A percentile compares a stretch with the other conserved stretches of the same genome.
phyloP scores from a whole-genome alignment of 2,329 filamentous ascomycete species.

The Atkinsonella hypoxylon region DNA sequence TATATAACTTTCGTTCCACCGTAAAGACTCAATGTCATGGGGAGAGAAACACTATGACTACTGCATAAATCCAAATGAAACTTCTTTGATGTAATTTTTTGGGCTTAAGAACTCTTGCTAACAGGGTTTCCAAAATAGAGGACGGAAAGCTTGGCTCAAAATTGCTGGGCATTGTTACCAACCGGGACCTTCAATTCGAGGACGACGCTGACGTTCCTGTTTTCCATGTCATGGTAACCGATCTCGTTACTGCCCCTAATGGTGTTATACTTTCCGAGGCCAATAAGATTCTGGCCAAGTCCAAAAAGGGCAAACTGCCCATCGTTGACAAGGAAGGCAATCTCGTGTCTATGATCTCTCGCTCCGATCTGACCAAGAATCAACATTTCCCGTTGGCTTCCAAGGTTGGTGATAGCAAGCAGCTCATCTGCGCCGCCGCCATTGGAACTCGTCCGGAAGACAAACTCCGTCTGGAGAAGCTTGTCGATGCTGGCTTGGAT shows the following conservation, averaged over 20 bases:
- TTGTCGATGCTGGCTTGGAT: constrained; percentile 90
- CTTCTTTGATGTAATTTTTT: not conserved
- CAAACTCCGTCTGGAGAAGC: constrained; percentile 70
- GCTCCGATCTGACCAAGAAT: constrained; percentile 98
- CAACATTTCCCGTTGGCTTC: constrained; percentile 92
- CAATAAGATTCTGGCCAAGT: constrained; percentile 84
- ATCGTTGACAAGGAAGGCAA: constrained; percentile 78
- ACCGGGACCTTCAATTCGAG: constrained; percentile 96
- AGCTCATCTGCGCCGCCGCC: constrained; percentile 88
- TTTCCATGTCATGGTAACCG: constrained; percentile 86
- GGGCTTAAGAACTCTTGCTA: not conserved
- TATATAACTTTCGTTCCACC: constrained; percentile 99
- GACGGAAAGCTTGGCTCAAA: constrained; percentile 87
- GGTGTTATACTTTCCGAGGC: constrained; percentile 80
- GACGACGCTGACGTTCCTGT: constrained; percentile 60
- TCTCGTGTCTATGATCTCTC: constrained; percentile 81
- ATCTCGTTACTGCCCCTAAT: constrained; percentile 75
- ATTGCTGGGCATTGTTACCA: constrained; percentile 93
- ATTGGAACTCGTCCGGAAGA: constrained; percentile 94
- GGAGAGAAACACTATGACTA: constrained; percentile 42
- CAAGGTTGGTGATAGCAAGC: constrained; percentile 93
- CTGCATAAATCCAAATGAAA: constrained; percentile 10
- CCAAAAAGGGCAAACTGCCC: constrained; percentile 96
- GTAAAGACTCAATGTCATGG: constrained; percentile 78
- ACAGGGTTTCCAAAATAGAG: constrained; percentile 43